A percentile compares a stretch with the other conserved stretches of the same genome.
These are phyloP conservation scores for Delonix regia DNA, from an alignment of 306 rosid genomes.

Conservation along the genomic window DNA sequence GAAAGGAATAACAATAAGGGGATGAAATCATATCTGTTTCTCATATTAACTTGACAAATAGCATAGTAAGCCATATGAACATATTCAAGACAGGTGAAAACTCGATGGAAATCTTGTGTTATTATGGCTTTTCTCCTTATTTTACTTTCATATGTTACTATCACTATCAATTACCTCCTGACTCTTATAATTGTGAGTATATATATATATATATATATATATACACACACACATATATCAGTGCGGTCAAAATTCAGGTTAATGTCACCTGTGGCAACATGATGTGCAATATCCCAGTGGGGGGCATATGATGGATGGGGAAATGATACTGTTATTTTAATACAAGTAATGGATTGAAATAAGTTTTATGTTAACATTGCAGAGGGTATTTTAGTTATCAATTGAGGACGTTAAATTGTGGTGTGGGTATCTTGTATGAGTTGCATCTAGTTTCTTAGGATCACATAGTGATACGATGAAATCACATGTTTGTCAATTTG, in stretches of 20 bases:
- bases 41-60: not conserved
- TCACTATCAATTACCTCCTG: not conserved
- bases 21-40: not conserved
- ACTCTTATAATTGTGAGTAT: not conserved
- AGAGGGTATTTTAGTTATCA: not conserved
- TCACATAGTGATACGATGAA: not conserved
- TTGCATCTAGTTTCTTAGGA: not conserved
- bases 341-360: not conserved
- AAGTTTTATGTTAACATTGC: not conserved
- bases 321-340: not conserved
- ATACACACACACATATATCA: too few relatives aligned
- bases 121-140: not conserved
- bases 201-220: too few relatives aligned
- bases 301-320: not conserved
- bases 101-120: not conserved
- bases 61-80: not conserved
- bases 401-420: not conserved
- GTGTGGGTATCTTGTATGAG: not conserved
- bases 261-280: slow-evolving; percentile 4
- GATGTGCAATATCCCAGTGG: not conserved
- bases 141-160: not conserved
- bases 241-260: not conserved
- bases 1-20: not conserved
- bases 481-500: not conserved
- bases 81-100: not conserved